These are phyloP conservation scores for Entomortierella parvispora DNA, from an alignment of 192 early-diverging fungal genomes.

Conservation along the genomic window DNA sequence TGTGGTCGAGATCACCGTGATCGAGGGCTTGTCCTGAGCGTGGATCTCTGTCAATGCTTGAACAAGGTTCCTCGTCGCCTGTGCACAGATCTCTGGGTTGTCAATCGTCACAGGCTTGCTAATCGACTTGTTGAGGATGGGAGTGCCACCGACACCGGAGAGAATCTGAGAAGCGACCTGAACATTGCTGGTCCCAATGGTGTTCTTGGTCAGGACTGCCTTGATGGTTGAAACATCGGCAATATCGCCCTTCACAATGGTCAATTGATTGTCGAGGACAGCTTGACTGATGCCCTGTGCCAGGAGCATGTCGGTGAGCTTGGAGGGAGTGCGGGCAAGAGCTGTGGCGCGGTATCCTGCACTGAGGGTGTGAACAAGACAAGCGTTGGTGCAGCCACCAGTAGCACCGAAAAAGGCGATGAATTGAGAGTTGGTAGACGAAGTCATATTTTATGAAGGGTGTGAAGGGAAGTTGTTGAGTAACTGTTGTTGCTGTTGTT, in stretches of 20 bases:
- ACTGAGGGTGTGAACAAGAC: constrained; percentile 28
- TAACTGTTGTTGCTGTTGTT: no score
- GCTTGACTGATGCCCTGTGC: constrained; percentile 27
- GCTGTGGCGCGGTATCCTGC: constrained; percentile 32
- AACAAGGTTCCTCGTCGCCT: constrained; percentile 14
- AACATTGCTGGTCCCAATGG: background rate
- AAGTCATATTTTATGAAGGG: constrained; percentile 7
- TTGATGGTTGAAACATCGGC: constrained; percentile 18
- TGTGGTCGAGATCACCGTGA: constrained; percentile 34
- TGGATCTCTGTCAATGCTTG: constrained; percentile 26
- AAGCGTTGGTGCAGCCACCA: constrained; percentile 43
- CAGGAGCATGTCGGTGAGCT: constrained; percentile 37
- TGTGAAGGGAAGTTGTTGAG: no score
- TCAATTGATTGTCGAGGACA: constrained; percentile 24
- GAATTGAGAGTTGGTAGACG: constrained; percentile 11
- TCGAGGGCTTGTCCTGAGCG: constrained; percentile 26
- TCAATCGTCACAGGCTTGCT: constrained; percentile 23
- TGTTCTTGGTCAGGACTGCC: constrained; percentile 16
- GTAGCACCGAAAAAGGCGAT: constrained; percentile 49
- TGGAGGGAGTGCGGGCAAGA: constrained; percentile 40
- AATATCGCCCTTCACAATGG: constrained; percentile 37
- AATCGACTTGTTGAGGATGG: constrained; percentile 11
- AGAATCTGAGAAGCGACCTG: constrained; percentile 32
- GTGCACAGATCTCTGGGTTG: constrained; percentile 31
- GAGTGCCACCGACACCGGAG: constrained; percentile 37